Conservation (phyloP, 176 grass and related monocot genomes). For the Ensete glaucum region DNA sequence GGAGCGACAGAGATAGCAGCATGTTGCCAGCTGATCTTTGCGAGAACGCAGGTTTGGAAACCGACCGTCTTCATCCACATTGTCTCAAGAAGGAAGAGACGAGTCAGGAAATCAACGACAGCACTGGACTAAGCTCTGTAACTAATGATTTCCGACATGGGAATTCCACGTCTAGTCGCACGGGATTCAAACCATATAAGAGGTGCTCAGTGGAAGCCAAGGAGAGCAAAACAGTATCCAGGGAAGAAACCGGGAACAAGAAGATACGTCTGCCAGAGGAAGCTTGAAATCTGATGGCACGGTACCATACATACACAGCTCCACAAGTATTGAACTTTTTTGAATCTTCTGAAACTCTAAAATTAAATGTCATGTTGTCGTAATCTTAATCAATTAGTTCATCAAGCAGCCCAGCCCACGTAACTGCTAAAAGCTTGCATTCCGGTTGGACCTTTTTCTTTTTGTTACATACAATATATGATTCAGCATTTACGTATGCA, state of each 20-base stretch:
- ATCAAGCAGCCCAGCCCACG: too few species aligned
- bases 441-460: too few species aligned
- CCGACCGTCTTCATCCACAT: too few species aligned
- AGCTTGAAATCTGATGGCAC: not conserved
- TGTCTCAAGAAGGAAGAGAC: not conserved
- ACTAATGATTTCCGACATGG: not conserved
- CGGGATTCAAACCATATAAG: slow-evolving; percentile 21
- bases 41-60: not conserved
- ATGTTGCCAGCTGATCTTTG: not conserved
- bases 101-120: not conserved
- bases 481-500: too few species aligned
- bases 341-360: too few species aligned
- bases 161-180: slow-evolving; percentile 1
- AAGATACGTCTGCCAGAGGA: slow-evolving; percentile 14
- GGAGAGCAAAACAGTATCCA: not conserved
- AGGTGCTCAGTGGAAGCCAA: slow-evolving; percentile 17
- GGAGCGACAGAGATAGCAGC: not conserved
- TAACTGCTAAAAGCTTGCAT: too few species aligned
- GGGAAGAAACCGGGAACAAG: slow-evolving; percentile 2
- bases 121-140: not conserved
- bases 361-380: too few species aligned
- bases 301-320: not conserved
- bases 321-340: too few species aligned
- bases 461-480: too few species aligned
- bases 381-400: too few species aligned